Percentiles rank a stretch among this genome's conserved stretches.
Evolutionary conservation across 345 rosid species (phyloP).

Genomic region (Salix caprea): DNA sequence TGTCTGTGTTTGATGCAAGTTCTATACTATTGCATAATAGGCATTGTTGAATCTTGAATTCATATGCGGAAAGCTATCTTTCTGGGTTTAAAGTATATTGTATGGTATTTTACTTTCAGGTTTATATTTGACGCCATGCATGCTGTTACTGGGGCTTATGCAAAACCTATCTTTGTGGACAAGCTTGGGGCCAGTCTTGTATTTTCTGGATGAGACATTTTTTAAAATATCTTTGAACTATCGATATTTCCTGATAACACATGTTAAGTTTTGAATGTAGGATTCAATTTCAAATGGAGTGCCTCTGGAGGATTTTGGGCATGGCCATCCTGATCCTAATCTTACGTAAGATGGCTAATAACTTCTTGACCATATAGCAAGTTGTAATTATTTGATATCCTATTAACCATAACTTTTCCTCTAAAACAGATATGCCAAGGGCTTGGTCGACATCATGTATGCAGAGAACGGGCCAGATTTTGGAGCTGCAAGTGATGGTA

Average conservation of each 20-base stretch:
- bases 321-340: conserved; percentile 97
- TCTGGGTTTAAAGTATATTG: background rate
- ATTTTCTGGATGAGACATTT: conserved; percentile 22
- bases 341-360: conserved; percentile 56
- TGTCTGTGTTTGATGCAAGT: background rate
- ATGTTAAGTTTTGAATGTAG: conserved; percentile 40
- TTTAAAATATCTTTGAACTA: conserved; percentile 11
- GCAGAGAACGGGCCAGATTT: conserved; percentile 79
- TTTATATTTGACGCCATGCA: conserved; percentile 93
- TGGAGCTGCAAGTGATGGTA: conserved; percentile 98
- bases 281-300: conserved; percentile 81
- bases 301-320: conserved; percentile 92
- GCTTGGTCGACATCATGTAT: conserved; percentile 77
- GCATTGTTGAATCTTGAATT: background rate
- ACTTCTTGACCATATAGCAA: conserved; percentile 2
- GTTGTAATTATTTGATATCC: conserved; percentile 2
- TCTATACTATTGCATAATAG: background rate
- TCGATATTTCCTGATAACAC: conserved; percentile 15
- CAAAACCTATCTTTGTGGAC: conserved; percentile 86
- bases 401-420: conserved; percentile 17
- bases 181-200: conserved; percentile 71
- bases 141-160: conserved; percentile 96
- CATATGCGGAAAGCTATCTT: conserved; percentile 5
- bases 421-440: conserved; percentile 78
- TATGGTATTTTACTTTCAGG: conserved; percentile 32